Evolutionary conservation across 108 stramenopile genomes (phyloP), one percentile per base, ranked within the genome.

Genomic region (Cyclotella atomus): DNA sequence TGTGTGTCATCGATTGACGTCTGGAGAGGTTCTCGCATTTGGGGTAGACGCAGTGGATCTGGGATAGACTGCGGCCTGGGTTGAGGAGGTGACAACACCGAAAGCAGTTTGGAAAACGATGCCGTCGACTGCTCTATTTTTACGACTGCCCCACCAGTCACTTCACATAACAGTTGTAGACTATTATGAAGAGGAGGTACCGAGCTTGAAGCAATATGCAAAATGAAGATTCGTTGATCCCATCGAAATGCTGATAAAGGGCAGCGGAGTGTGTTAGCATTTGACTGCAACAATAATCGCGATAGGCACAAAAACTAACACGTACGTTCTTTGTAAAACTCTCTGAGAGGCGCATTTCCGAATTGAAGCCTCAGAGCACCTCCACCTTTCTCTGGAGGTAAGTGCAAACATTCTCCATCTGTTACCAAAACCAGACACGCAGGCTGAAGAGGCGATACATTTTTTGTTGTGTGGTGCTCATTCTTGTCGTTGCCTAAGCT

Each of bases 191-290:
- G 60, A 54, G 72, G 84, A 23, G 87, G 83, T 2, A 76, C 60
- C 15, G 88, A 79, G 17, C 73, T 41, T 46, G 87, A 87, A 44
- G 85, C 83, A 49, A 77, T 77, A 25, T 87, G 88, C 38, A 93
- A 52, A 44, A 86, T 83, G 70, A 91, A 91, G 7, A 93, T 85
- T 44, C 92, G 70, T 76, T 93, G 92, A 68, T 93, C 92, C 92
- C 92, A 93, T 57, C 92, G 79, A 76, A 93, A 93, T 2, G 92
- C 71, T 72, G 10, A 35, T 21, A 30, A 46, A 20, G 30, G 47
- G 5, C 14, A 60, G 47, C 43, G 20, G 52, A 23, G 52, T 1
- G 10, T 23, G 21, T 23, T 9, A 5, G 10, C 1, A 52, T 52
- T 52, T 19, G 21, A 2, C 10, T 10, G 38, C 12, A 49, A n/a